Evolutionary conservation across 306 rosid species (phyloP).

Genomic region (Medicago truncatula): DNA sequence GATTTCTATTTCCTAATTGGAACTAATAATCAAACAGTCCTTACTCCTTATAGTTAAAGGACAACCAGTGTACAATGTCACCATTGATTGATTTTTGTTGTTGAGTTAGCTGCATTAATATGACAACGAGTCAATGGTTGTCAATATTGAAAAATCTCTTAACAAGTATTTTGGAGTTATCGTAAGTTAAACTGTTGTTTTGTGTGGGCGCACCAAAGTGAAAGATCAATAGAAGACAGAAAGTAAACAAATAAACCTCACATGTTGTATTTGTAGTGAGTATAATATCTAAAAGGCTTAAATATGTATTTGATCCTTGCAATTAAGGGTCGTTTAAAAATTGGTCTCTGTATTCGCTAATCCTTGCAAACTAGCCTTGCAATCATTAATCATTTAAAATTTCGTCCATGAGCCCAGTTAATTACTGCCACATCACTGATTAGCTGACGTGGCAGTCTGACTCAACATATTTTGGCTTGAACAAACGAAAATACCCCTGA

Average conservation of each 20-base stretch:
- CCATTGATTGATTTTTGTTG: conserved; percentile 34
- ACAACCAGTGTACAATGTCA: conserved; percentile 9
- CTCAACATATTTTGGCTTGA: too few relatives aligned
- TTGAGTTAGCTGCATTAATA: conserved; percentile 13
- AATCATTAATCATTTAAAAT: too few relatives aligned
- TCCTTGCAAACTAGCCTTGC: too few relatives aligned
- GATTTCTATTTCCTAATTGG: conserved; percentile 21
- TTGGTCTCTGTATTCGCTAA: too few relatives aligned
- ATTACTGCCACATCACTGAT: too few relatives aligned
- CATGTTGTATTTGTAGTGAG: too few relatives aligned
- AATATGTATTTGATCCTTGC: too few relatives aligned
- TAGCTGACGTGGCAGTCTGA: too few relatives aligned
- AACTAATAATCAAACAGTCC: conserved; percentile 28
- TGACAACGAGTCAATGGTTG: conserved; percentile 19
- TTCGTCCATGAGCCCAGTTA: too few relatives aligned
- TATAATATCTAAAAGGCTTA: too few relatives aligned
- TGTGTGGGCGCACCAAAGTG: conserved; percentile 41
- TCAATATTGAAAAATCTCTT: conserved; percentile 38
- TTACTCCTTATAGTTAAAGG: conserved; percentile 41
- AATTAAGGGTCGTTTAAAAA: too few relatives aligned
- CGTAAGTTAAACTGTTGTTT: neutral
- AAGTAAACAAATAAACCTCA: neutral
- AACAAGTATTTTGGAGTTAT: conserved; percentile 19
- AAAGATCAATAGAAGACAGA: conserved; percentile 11
- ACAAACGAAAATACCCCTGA: too few relatives aligned